Base-by-base conservation (phyloP, 2,329 filamentous ascomycete genomes). In the Diplodia mutila region DNA sequence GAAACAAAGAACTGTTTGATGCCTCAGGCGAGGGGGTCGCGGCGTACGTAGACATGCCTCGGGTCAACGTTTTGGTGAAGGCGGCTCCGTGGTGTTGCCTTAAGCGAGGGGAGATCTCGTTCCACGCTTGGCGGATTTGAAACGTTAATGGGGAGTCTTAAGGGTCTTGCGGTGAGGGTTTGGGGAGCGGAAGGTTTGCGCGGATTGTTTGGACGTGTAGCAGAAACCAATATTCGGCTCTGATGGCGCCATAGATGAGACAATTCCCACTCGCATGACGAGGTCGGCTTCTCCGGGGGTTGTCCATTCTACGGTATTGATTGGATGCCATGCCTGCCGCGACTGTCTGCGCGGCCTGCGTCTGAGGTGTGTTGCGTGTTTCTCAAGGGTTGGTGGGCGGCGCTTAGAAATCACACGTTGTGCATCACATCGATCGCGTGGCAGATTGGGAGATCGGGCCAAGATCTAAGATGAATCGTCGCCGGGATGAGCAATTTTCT, bases 351-450 rank as follows among this genome's bases (percentile, higher is more conserved):
- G 39, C 46, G 54, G 54, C 34, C 53, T 14, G 7, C 9, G 7
- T 32, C 29, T 32, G 29, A 32, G 29, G 29, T 8, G 54, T 11
- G 54, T 25, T 34, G 32, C 34, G 54, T 42, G 37, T 46, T 29
- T 61, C 16, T 29, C 57, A 25, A 32, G 39, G 39, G 57, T 48
- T 61, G 55, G 55, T 39, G 14, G 37, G 52, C 16, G 25, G 16
- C 21, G 37, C 57, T 32, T 32, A 21, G 46, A 46, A 27, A 34
- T 18, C 25, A 51, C 34, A 49, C 42, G n/a, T 27, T 25, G 32
- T 59, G 34, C 21, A 25, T 61, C 55, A 48, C 55, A 23, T 21
- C 59, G 51, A 25, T 51, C 59, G 59, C 57, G 57, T 49, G 57
- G 57, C 42, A 49, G 39, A 46, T 14, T 11, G 29, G 14, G 37